Percentiles rank a stretch among this genome's conserved stretches.
These are phyloP conservation scores for Periconia sp. DNA, from an alignment of 2,329 filamentous ascomycete species.

Conservation along the genomic window DNA sequence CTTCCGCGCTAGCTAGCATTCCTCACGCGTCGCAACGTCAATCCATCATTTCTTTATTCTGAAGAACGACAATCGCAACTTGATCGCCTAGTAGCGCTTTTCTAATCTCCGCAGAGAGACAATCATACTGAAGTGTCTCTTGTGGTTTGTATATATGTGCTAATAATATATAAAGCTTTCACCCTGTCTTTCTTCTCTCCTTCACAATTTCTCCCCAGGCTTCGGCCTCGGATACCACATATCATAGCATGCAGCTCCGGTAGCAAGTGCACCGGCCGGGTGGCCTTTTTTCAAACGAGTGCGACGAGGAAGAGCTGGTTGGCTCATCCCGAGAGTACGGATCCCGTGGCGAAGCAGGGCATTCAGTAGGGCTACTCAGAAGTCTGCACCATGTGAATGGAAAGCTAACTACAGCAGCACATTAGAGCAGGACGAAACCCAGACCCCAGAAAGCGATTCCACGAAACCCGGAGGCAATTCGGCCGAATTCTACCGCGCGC, in stretches of 20 bases:
- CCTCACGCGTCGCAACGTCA: constrained; percentile 2
- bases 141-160: constrained; percentile 12
- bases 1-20: constrained; percentile 6
- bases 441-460: neutral
- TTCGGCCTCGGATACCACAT: constrained; percentile 50
- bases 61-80: constrained; percentile 1
- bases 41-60: neutral
- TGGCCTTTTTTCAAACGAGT: constrained; percentile 39
- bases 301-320: constrained; percentile 23
- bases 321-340: constrained; percentile 5
- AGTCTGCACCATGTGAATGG: neutral
- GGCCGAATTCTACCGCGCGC: constrained; percentile 36
- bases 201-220: constrained; percentile 44
- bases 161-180: constrained; percentile 19
- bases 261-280: constrained; percentile 48
- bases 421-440: constrained; percentile 14
- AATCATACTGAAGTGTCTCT: neutral
- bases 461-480: constrained; percentile 9
- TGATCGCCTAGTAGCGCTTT: constrained; percentile 1
- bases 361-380: constrained; percentile 10
- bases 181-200: constrained; percentile 48
- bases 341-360: constrained; percentile 15
- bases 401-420: constrained; percentile 17
- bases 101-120: neutral
- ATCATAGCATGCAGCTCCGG: constrained; percentile 44